phyloP scores from a whole-genome alignment of 2,329 filamentous ascomycete genomes.

The Capronia coronata region DNA sequence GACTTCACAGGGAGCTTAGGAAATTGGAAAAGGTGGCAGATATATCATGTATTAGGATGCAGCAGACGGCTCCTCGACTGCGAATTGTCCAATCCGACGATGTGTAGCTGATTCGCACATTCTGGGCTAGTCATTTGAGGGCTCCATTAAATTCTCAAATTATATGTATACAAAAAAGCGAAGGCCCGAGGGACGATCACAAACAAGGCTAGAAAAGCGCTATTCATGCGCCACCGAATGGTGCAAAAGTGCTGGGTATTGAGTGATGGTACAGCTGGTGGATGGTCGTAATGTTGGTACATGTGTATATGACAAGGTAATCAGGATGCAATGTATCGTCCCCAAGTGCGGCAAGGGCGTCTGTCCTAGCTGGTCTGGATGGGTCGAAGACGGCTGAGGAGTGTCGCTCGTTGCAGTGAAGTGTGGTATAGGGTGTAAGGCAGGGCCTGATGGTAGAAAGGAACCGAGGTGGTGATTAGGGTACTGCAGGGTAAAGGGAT shows the following conservation, averaged over 20 bases:
- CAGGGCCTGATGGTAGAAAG: neutral
- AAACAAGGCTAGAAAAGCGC: slow-evolving; percentile 7
- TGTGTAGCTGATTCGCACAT: neutral
- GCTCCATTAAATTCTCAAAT: slow-evolving; percentile 15
- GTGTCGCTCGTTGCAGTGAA: too few relatives aligned
- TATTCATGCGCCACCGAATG: slow-evolving; percentile 18
- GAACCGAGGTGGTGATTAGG: slow-evolving; percentile 5
- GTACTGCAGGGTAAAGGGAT: slow-evolving; percentile 1
- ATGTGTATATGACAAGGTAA: slow-evolving; percentile 1
- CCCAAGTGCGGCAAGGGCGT: too few relatives aligned
- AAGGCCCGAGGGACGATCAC: neutral
- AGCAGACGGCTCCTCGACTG: too few relatives aligned
- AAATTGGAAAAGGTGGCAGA: neutral
- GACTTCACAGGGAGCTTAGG: neutral
- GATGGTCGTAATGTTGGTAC: slow-evolving; percentile 16
- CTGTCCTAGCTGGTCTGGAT: too few relatives aligned
- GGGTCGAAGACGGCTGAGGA: too few relatives aligned
- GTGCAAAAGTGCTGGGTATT: slow-evolving; percentile 15
- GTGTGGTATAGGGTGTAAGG: too few relatives aligned
- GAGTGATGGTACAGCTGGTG: slow-evolving; percentile 19
- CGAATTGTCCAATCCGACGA: neutral
- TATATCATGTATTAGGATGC: neutral
- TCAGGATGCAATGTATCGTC: too few relatives aligned
- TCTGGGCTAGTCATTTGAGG: slow-evolving; percentile 15
- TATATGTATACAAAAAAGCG: slow-evolving; percentile 15